Conservation (phyloP, 164 flowering plant species). For the Magnolia officinalis region DNA sequence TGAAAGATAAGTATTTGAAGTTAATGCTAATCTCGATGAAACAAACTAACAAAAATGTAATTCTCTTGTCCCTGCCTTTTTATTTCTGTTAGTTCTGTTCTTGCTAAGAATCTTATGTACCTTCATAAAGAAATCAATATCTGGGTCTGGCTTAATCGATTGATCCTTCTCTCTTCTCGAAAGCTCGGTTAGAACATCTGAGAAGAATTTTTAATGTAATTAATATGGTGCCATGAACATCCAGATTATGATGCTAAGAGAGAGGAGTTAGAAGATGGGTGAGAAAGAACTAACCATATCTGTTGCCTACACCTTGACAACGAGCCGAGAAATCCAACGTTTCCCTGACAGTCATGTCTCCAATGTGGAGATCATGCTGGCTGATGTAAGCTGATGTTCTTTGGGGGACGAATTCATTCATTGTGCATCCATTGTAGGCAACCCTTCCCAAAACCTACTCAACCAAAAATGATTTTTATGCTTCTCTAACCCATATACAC, state of each 20-base stretch:
- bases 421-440: conserved; percentile 32
- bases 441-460: conserved; percentile 30
- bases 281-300: conserved; percentile 23
- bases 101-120: conserved; percentile 7
- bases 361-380: conserved; percentile 33
- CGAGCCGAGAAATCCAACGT: conserved; percentile 37
- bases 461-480: not conserved
- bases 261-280: not conserved
- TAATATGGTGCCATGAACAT: not conserved
- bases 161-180: conserved; percentile 30
- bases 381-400: conserved; percentile 34
- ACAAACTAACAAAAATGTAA: not conserved
- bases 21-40: not conserved
- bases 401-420: conserved; percentile 33
- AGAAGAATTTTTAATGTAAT: not conserved
- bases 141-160: conserved; percentile 27
- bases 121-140: conserved; percentile 38
- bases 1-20: not conserved
- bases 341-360: conserved; percentile 39
- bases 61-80: not conserved
- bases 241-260: not conserved
- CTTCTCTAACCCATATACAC: not conserved
- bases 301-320: conserved; percentile 35
- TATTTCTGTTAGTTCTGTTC: not conserved
- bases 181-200: conserved; percentile 32